These are phyloP conservation scores for Pseudocercospora pini-densiflorae DNA, from an alignment of 2,329 filamentous ascomycete species.

Conservation along the genomic window DNA sequence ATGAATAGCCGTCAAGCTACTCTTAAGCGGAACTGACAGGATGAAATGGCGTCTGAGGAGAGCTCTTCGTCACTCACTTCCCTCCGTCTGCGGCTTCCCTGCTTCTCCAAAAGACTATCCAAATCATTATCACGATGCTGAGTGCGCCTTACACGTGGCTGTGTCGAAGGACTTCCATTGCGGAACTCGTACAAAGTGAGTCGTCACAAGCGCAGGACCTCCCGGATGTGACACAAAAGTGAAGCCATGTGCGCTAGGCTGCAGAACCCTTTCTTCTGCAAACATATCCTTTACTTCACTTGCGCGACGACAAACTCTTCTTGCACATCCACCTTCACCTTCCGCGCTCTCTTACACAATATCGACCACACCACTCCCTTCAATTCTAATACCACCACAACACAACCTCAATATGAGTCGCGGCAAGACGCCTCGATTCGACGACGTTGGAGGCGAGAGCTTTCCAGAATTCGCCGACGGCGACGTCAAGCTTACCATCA, in stretches of 20 bases:
- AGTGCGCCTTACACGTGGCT: not conserved
- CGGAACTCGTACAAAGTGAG: not conserved
- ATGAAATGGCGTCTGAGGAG: not conserved
- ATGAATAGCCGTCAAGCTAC: not conserved
- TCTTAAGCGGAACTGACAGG: not conserved
- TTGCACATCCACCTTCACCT: not conserved
- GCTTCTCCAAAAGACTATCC: not conserved
- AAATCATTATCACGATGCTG: not conserved
- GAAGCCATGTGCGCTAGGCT: not conserved
- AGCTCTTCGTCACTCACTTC: not conserved
- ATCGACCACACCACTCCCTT: not conserved
- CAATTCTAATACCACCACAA: slow-evolving; percentile 6
- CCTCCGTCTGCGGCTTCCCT: not conserved
- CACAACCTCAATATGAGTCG: slow-evolving; percentile 3
- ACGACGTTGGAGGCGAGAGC: slow-evolving; percentile 11
- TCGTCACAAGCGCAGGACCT: not conserved
- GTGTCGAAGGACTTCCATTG: not conserved
- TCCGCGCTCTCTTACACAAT: not conserved
- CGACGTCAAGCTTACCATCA: slow-evolving; percentile 46
- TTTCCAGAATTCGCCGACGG: slow-evolving; percentile 47
- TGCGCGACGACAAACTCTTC: not conserved
- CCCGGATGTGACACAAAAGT: not conserved
- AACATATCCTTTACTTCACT: not conserved
- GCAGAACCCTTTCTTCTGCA: not conserved
- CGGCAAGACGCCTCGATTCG: not conserved